A percentile compares a stretch with the other conserved stretches of the same genome.
Conservation (phyloP, 108 stramenopile genomes). For the Epithemia pelagica region DNA sequence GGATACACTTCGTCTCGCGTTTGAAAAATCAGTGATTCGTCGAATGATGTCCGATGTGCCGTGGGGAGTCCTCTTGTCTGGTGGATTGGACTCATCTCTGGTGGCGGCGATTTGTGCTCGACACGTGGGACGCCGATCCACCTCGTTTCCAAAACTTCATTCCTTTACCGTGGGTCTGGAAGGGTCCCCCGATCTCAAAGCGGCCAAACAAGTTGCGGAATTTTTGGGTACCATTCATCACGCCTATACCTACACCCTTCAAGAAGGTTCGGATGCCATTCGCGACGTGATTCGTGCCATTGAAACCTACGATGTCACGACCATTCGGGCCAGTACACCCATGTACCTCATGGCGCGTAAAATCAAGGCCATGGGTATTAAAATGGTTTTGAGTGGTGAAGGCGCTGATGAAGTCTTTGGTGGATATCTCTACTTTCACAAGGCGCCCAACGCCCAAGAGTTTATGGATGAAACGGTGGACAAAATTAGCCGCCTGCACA, state of each 20-base stretch:
- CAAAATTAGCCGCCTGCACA: conserved; percentile 89
- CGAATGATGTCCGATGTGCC: conserved; percentile 99
- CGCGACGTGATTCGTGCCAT: conserved; percentile 89
- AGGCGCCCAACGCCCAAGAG: conserved; percentile 94
- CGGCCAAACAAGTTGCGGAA: conserved; percentile 91
- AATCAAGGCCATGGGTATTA: conserved; percentile 99
- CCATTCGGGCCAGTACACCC: conserved; percentile 94
- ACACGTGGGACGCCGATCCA: conserved; percentile 70
- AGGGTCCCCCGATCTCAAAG: conserved; percentile 88
- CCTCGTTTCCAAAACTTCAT: conserved; percentile 86
- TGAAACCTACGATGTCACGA: conserved; percentile 98
- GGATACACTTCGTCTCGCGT: conserved; percentile 81
- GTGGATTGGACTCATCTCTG: conserved; percentile 95
- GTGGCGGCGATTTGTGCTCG: conserved; percentile 93
- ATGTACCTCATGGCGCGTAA: conserved; percentile 98
- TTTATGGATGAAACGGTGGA: conserved; percentile 96
- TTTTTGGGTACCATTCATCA: conserved; percentile 97
- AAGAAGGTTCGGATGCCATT: conserved; percentile 97
- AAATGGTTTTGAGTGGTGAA: conserved; percentile 98
- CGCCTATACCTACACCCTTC: conserved; percentile 91
- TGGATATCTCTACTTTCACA: conserved; percentile 99
- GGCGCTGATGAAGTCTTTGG: conserved; percentile 98
- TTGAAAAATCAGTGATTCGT: conserved; percentile 88
- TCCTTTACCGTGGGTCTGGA: conserved; percentile 94
- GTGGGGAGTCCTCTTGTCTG: conserved; percentile 96